These are phyloP conservation scores for Clonostachys chloroleuca DNA, from an alignment of 2,329 filamentous ascomycete species.

Conservation along the genomic window DNA sequence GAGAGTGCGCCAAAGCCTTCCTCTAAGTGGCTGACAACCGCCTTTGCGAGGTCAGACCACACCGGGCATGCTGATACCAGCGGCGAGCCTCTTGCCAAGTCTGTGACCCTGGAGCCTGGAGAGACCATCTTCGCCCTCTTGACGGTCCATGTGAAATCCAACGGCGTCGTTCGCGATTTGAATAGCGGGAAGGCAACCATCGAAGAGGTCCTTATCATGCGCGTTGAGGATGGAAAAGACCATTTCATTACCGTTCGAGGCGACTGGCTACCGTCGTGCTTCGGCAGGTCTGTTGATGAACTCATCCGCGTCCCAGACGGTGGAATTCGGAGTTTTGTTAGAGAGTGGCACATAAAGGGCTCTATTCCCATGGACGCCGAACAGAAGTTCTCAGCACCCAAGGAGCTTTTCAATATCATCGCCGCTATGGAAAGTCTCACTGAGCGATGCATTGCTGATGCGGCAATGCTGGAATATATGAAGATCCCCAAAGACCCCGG, in stretches of 20 bases:
- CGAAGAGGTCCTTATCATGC: constrained; percentile 84
- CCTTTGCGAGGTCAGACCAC: constrained; percentile 45
- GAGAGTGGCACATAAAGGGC: constrained; percentile 27
- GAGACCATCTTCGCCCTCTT: constrained; percentile 73
- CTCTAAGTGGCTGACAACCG: constrained; percentile 67
- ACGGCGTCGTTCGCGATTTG: constrained; percentile 61
- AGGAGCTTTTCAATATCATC: constrained; percentile 85
- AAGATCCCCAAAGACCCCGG: constrained; percentile 47
- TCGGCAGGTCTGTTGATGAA: constrained; percentile 84
- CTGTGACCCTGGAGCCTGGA: constrained; percentile 74
- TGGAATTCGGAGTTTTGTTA: constrained; percentile 57
- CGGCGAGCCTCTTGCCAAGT: constrained; percentile 24
- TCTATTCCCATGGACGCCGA: constrained; percentile 51
- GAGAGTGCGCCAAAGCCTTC: constrained; percentile 12
- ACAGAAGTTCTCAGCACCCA: constrained; percentile 75
- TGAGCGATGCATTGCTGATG: constrained; percentile 54
- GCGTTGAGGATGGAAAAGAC: constrained; percentile 79
- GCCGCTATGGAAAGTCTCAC: constrained; percentile 63
- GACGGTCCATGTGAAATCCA: constrained; percentile 59
- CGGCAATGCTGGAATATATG: constrained; percentile 54
- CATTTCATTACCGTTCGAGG: constrained; percentile 84
- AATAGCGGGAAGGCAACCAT: constrained; percentile 64
- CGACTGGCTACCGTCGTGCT: constrained; percentile 74
- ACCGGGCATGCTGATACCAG: constrained; percentile 13
- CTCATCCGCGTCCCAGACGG: constrained; percentile 81